These are phyloP conservation scores for Cinnamomum micranthum DNA, from an alignment of 164 flowering plant species.

Conservation along the genomic window DNA sequence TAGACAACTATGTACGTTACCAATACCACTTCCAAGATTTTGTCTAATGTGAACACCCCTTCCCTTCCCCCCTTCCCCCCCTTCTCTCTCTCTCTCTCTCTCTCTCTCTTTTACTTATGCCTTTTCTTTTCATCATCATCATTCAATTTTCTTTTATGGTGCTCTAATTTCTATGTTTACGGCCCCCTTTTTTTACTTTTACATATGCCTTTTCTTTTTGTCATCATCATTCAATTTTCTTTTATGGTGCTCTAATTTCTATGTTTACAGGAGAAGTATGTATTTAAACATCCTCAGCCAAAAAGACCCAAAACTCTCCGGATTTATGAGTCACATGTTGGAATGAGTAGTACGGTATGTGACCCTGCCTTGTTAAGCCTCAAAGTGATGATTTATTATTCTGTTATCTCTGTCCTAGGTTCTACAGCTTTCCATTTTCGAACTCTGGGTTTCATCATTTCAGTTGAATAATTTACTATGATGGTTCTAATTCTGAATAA, in stretches of 20 bases:
- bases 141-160: background rate
- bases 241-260: constrained; percentile 3
- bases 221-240: background rate
- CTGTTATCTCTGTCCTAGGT: background rate
- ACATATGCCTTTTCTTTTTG: background rate
- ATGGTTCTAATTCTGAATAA: background rate
- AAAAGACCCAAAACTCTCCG: constrained; percentile 84
- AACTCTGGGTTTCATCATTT: background rate
- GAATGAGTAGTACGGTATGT: constrained; percentile 95
- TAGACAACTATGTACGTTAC: no score
- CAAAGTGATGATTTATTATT: background rate
- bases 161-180: constrained; percentile 15
- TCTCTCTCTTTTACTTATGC: background rate
- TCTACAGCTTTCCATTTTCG: background rate
- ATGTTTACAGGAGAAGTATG: constrained; percentile 68
- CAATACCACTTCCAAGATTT: no score
- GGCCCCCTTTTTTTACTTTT: constrained; percentile 22
- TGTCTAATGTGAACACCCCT: no score
- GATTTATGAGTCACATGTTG: constrained; percentile 95
- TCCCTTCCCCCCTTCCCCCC: no score
- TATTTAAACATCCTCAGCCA: constrained; percentile 84
- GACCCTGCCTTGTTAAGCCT: constrained; percentile 11
- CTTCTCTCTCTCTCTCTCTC: no score
- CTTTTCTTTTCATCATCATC: background rate
- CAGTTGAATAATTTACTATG: no score